Base-by-base conservation (phyloP, 371 early-diverging fungal genomes). In the Rhizopus sp. region DNA sequence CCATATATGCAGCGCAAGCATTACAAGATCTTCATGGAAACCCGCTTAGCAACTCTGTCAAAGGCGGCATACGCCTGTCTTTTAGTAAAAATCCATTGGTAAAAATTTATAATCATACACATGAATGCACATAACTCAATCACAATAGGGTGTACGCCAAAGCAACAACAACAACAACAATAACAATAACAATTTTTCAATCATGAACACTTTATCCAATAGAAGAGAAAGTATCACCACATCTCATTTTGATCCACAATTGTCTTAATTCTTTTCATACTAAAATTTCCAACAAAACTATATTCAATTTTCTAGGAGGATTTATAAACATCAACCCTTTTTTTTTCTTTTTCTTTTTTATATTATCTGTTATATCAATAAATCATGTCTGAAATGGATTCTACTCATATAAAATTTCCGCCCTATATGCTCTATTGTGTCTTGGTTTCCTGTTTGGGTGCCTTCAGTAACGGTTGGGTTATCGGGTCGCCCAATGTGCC, bases 61-160 rank as follows among this genome's bases (percentile, higher is more conserved):
- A 91, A 72, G 90, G 93, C 29, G 95, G 95, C 16, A 93, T 95
- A 54, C 87, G 96, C 29, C 81, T 95, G 32, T 88, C 88, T 57
- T 95, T 87, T 72, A 93, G 93, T 57, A 95, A 95, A 79, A 95
- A 95, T 64, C 96, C 96, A 15, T 78, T 95, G 35, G 68, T 67
- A 63, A 62, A 45, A 48, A 30, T 41, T 13, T 6, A 8, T 38
- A 33, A 17, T 13, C 40, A 9, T 55, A 8, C 15, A 16, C 8
- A 50, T 29, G 13, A 45, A 31, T 41, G 37, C n/a, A 15, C 4
- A 29, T 42, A 31, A 8, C 13, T 52, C 16, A 31, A 32, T 45
- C 15, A 9, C 23, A 10, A 32, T 56, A 65, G 66, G 66, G 66
- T 37, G 66, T 65, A 23, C 60, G 66, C 35, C 66, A 65, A 57